Evolutionary conservation across 805 yeast genomes (phyloP), one percentile per base, ranked within the genome.

Genomic region (Candida odintsovae): DNA sequence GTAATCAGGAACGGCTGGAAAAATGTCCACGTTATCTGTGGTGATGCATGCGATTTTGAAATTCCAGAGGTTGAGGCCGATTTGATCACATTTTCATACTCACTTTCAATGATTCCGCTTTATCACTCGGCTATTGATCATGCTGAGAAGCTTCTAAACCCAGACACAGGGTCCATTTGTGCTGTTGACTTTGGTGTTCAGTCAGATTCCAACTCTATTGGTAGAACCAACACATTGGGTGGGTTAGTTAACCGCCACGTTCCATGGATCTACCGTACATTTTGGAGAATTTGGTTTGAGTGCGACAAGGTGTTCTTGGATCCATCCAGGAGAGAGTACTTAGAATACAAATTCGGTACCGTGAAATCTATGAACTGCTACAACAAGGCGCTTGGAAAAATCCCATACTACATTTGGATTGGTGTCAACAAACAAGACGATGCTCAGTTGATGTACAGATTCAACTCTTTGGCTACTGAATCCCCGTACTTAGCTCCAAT

Each of bases 281-380:
- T 86, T 62, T 86, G 95, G 95, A 76, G 90, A 59, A 69, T 83
- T 39, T 87, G 95, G 95, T 86, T 87, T 64, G 95, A 86, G 65
- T 83, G 83, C 44, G 95, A 86, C 64, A 76, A 82, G 47, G 95
- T 86, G 3, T 83, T 79, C 57, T 73, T 86, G 54, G 95, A 86
- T 60, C 80, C 90, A 28, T 76, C 89, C 8, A 78, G 95, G 68
- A 78, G 95, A 67, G 89, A 83, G 58, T 86, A 86, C 66, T 73
- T 87, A 57, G 95, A 86, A 64, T 85, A 87, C 66, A 76, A 78
- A 57, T 86, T 86, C 58, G 95, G 95, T 28, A 87, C 95, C 19
- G 67, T 87, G 59, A 86, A 87, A 66, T 78, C 89, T 4, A 64
- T 84, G 55, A 86, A 87, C 62, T 65, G 78, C 48, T 77, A 77